Evolutionary conservation across 768 basidiomycete genomes (phyloP), one percentile per base, ranked within the genome.

Genomic region (Collybia nuda): DNA sequence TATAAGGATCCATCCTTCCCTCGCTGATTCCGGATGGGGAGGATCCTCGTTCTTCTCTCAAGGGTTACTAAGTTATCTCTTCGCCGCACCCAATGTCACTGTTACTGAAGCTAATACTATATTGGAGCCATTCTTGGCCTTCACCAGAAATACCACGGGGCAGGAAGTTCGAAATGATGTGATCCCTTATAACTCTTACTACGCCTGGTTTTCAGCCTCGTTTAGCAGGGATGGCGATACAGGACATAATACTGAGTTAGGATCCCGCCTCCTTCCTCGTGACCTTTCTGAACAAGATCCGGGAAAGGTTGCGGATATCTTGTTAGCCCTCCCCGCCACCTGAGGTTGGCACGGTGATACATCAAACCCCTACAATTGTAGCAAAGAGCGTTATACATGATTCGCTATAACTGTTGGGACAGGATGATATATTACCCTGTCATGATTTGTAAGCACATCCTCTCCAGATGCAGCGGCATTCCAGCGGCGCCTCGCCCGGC

Each of bases 101-200:
- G 14, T 8, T 1, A 19, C 36, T 21, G 32, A 4, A 1, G 36
- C 45, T 2, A 47, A 24, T 26, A 14, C 22, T 22, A 2, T 7
- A 11, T 35, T 47, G 6, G 3, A 38, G 0, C 21, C 45, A 2
- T 38, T 47, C 45, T 23, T 47, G 17, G 6, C 22, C 36, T 24
- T 38, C 18, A 5, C 26, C 2, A 9, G 32, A 14, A 8, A 47
- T 15, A 2, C n/a, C 7, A 24, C 45, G 2, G 32, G 23, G 54
- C 6, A 18, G 11, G 17, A 37, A 8, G 22, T 41, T 3, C 62
- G 73, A 6, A 53, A 73, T 17, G 6, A 1, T 14, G n/a, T 18
- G 3, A 8, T 21, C 19, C 21, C 51, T 53, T 50, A 44, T 40
- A 3, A 39, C 22, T 51, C 50, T 1, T 51, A 45, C 32, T 18